These are phyloP conservation scores for Apophysomyces trapeziformis DNA, from an alignment of 371 early-diverging fungal species.

Conservation along the genomic window DNA sequence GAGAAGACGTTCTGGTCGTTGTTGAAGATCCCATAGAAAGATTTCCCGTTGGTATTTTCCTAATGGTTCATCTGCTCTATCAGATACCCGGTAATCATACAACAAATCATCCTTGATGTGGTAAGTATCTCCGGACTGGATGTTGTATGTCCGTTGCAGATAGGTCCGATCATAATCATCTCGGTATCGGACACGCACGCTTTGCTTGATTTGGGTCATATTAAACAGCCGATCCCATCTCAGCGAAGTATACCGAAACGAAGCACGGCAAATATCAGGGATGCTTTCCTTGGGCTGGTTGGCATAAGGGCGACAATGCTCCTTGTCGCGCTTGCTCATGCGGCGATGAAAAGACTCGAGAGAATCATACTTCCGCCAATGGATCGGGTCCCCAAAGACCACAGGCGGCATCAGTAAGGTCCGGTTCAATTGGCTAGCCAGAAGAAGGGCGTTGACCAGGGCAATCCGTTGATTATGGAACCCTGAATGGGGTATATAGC, in stretches of 20 bases:
- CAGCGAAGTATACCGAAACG: slow-evolving; percentile 40
- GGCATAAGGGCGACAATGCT: slow-evolving; percentile 15
- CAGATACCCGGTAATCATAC: slow-evolving; percentile 57
- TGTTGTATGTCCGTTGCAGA: slow-evolving; percentile 28
- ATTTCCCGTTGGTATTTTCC: slow-evolving; percentile 46
- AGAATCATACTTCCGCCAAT: slow-evolving; percentile 48
- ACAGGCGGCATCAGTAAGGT: slow-evolving; percentile 64
- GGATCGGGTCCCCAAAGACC: slow-evolving; percentile 43
- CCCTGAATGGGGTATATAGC: slow-evolving; percentile 66
- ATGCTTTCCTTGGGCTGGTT: slow-evolving; percentile 17
- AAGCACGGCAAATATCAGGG: slow-evolving; percentile 23
- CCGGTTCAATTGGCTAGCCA: slow-evolving; percentile 54
- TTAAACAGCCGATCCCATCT: slow-evolving; percentile 49
- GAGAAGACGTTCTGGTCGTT: slow-evolving; percentile 47
- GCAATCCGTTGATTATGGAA: slow-evolving; percentile 66
- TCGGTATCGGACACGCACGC: slow-evolving; percentile 35
- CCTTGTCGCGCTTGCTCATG: slow-evolving; percentile 22
- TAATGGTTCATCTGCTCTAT: slow-evolving; percentile 31
- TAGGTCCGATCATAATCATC: slow-evolving; percentile 26
- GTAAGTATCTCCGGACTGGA: slow-evolving; percentile 30
- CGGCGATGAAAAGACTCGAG: slow-evolving; percentile 38
- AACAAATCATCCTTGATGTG: slow-evolving; percentile 43
- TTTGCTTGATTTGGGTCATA: slow-evolving; percentile 28
- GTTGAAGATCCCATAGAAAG: slow-evolving; percentile 42
- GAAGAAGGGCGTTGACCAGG: slow-evolving; percentile 56